A percentile compares a stretch with the other conserved stretches of the same genome.
phyloP scores from a whole-genome alignment of 306 rosid species.

The Cicer bijugum region DNA sequence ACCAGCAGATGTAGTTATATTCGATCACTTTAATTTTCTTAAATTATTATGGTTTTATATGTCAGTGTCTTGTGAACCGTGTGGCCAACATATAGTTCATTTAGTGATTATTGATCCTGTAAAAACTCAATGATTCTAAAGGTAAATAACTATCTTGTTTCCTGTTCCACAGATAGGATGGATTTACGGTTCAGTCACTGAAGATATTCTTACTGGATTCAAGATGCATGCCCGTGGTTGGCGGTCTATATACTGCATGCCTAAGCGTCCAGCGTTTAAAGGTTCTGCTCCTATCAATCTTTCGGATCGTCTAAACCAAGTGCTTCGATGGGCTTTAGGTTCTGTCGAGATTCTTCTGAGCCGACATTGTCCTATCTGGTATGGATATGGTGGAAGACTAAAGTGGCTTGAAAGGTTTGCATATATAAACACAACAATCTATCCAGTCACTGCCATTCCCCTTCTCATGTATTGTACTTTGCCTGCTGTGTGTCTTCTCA shows the following conservation, averaged over 20 bases:
- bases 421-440: constrained; percentile 94
- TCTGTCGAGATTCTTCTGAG: constrained; percentile 95
- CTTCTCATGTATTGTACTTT: constrained; percentile 90
- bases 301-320: constrained; percentile 98
- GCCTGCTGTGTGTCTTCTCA: constrained; percentile 95
- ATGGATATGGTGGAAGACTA: constrained; percentile 89
- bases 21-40: neutral
- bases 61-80: neutral
- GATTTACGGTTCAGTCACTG: constrained; percentile 98
- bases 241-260: constrained; percentile 96
- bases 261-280: constrained; percentile 87
- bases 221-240: constrained; percentile 99
- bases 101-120: constrained; percentile 4
- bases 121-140: neutral
- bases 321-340: constrained; percentile 96
- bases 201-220: constrained; percentile 98
- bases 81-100: constrained; percentile 5
- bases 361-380: constrained; percentile 97
- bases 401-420: constrained; percentile 97
- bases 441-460: constrained; percentile 89
- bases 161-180: constrained; percentile 82
- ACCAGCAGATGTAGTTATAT: neutral
- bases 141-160: constrained; percentile 21
- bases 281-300: constrained; percentile 99
- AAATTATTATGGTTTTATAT: neutral